Evolutionary conservation across 139 green algal genomes (phyloP).

Genomic region (Ettlia oleoabundans): DNA sequence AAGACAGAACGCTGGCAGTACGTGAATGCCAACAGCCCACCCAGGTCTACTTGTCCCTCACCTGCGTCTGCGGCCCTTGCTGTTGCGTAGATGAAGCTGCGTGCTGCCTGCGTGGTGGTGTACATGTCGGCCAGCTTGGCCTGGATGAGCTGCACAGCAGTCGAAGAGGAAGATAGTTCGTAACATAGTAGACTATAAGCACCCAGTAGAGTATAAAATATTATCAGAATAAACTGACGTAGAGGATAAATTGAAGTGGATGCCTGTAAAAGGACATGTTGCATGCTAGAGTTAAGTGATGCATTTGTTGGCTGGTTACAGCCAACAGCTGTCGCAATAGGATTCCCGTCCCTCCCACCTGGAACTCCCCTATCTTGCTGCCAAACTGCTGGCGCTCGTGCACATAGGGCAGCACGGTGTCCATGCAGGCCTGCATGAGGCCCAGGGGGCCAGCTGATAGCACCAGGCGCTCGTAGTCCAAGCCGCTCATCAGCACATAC

Average conservation of each 20-base stretch:
- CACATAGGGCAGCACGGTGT: conserved; percentile 86
- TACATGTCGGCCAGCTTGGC: conserved; percentile 98
- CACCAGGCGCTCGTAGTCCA: conserved; percentile 94
- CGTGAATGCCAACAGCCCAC: too few relatives aligned
- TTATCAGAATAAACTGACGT: neutral
- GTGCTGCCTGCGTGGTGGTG: conserved; percentile 52
- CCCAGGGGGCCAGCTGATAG: conserved; percentile 87
- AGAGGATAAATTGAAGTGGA: too few relatives aligned
- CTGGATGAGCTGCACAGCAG: conserved; percentile 74
- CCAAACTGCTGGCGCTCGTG: conserved; percentile 89
- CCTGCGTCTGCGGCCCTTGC: conserved; percentile 66
- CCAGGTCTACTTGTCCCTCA: neutral
- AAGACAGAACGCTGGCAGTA: too few relatives aligned
- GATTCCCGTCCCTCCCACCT: conserved; percentile 53
- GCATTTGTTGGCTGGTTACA: too few relatives aligned
- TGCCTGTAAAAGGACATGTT: too few relatives aligned
- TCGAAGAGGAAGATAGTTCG: neutral
- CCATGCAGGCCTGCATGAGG: conserved; percentile 83
- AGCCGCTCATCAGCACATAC: conserved; percentile 87
- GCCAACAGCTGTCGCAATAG: neutral
- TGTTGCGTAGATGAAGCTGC: conserved; percentile 68
- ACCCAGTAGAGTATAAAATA: too few relatives aligned
- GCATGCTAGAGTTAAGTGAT: too few relatives aligned
- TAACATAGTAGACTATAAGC: too few relatives aligned
- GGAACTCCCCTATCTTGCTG: conserved; percentile 86